These are phyloP conservation scores for Phaseolus lunatus DNA, from an alignment of 306 rosid species.

Conservation along the genomic window DNA sequence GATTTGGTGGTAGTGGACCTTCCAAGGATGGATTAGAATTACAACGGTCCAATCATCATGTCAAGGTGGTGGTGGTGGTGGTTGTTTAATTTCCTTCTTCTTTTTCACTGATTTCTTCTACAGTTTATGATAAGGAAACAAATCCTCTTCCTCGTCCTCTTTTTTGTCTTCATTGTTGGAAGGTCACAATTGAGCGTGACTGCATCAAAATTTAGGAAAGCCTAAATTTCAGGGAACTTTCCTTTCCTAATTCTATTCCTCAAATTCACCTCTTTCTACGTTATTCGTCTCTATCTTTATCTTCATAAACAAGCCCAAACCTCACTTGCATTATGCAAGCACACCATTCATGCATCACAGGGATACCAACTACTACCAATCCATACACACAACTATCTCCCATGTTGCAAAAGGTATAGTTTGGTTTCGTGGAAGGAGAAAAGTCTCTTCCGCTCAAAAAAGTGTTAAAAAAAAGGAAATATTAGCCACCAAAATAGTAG, in stretches of 20 bases:
- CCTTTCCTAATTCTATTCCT: not conserved
- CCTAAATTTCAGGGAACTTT: slow-evolving; percentile 52
- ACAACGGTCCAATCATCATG: not conserved
- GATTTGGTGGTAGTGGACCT: slow-evolving; percentile 19
- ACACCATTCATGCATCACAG: not conserved
- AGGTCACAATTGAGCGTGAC: slow-evolving; percentile 15
- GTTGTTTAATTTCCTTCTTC: not conserved
- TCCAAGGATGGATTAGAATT: not conserved
- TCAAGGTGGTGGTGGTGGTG: not conserved
- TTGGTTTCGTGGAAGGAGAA: not conserved
- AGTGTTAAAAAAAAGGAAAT: too few relatives aligned
- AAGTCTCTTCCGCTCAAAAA: not conserved
- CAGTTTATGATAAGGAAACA: not conserved
- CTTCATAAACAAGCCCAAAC: not conserved
- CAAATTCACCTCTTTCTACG: slow-evolving; percentile 27
- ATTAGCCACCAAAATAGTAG: not conserved
- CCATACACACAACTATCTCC: not conserved
- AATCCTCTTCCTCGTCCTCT: not conserved
- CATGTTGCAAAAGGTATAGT: not conserved
- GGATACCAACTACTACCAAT: slow-evolving; percentile 4
- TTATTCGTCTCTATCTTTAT: not conserved
- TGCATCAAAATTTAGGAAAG: not conserved
- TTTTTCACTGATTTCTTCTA: not conserved
- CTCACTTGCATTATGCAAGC: not conserved
- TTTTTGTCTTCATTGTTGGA: slow-evolving; percentile 1